Percentiles rank a stretch among this genome's conserved stretches.
These are phyloP conservation scores for Microcera coccophila DNA, from an alignment of 2,329 filamentous ascomycete species.

Conservation along the genomic window DNA sequence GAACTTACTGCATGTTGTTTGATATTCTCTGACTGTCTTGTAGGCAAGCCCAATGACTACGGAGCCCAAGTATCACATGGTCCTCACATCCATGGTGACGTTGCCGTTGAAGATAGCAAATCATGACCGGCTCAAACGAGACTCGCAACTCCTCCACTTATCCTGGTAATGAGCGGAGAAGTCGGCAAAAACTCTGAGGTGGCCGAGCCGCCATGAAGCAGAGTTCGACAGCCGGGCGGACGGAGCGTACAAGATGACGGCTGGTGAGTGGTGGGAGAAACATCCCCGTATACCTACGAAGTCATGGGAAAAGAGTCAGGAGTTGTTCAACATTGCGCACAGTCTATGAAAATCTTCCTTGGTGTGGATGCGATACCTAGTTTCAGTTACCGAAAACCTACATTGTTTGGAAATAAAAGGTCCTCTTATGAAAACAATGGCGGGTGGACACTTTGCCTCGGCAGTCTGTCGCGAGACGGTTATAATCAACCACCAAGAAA, in stretches of 20 bases:
- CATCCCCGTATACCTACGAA: constrained; percentile 57
- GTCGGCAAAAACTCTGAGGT: constrained; percentile 1
- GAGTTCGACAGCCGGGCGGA: no score
- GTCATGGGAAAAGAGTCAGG: constrained; percentile 56
- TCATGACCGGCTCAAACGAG: constrained; percentile 63
- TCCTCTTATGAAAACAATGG: no score
- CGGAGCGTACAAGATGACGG: no score
- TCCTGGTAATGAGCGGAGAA: constrained; percentile 21
- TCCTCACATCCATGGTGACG: constrained; percentile 70
- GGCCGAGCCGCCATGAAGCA: no score
- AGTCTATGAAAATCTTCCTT: no score
- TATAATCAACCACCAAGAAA: no score
- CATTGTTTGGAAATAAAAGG: no score
- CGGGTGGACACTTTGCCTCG: no score
- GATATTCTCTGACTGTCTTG: constrained; percentile 87
- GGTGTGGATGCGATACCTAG: no score
- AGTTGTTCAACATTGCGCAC: constrained; percentile 43
- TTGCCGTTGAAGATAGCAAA: constrained; percentile 82
- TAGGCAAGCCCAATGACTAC: constrained; percentile 74
- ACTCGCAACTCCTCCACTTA: constrained; percentile 54
- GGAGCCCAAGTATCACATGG: constrained; percentile 70
- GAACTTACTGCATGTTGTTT: constrained; percentile 94
- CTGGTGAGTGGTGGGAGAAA: constrained; percentile 48
- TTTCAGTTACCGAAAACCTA: no score
- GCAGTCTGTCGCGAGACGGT: no score